Evolutionary conservation across 495 filamentous ascomycete species (phyloP).

Genomic region (Talaromyces adpressus): DNA sequence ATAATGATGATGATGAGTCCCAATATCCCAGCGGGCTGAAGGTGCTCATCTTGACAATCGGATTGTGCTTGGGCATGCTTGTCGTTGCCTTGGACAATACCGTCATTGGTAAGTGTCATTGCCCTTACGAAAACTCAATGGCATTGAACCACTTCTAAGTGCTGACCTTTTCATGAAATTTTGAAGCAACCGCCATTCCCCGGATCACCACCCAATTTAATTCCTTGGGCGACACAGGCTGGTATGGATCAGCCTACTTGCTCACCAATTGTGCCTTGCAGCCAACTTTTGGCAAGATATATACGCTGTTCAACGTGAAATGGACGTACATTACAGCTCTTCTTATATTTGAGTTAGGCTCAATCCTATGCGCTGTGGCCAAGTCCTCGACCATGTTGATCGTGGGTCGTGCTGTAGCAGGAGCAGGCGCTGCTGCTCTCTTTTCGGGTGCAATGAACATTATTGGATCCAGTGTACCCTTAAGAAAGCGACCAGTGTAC

Average conservation of each 20-base stretch:
- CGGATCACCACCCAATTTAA: conserved; percentile 74
- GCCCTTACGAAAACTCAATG: neutral
- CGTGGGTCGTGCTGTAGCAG: no score
- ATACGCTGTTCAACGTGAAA: neutral
- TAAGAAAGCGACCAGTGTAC: no score
- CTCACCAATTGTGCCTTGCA: conserved; percentile 76
- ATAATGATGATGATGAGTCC: neutral
- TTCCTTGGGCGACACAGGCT: conserved; percentile 35
- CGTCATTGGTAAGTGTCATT: neutral
- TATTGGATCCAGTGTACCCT: no score
- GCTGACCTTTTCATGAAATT: no score
- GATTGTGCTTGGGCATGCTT: neutral
- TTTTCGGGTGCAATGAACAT: no score
- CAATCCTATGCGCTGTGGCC: no score
- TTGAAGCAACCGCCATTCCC: conserved; percentile 65
- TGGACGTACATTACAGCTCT: neutral
- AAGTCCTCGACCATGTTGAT: no score
- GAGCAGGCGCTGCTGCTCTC: no score
- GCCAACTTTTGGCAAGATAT: neutral
- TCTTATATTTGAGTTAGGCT: no score
- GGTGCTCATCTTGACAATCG: neutral
- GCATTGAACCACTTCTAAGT: conserved; percentile 43
- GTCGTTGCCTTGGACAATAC: conserved; percentile 6
- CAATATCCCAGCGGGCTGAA: neutral
- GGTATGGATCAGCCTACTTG: no score